Conservation (phyloP, 495 filamentous ascomycete genomes). For the Lasiosphaeria hispida region DNA sequence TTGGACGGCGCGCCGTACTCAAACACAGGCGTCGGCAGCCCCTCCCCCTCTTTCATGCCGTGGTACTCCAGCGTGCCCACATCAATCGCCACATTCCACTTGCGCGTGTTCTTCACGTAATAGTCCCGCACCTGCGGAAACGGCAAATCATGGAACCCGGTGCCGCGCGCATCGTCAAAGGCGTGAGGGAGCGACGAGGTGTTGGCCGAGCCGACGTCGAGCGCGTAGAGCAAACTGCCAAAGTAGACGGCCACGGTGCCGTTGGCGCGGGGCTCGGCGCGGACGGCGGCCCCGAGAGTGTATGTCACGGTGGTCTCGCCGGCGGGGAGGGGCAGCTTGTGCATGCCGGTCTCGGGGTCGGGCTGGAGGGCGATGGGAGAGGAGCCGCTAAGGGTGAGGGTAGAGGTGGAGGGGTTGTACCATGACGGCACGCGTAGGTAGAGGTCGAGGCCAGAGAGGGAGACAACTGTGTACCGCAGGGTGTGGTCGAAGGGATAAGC, state of each 20-base stretch:
- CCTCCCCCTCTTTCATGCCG: conserved; percentile 6
- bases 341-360: conserved; percentile 30
- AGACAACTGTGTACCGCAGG: conserved; percentile 47
- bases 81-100: conserved; percentile 54
- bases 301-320: conserved; percentile 29
- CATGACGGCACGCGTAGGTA: conserved; percentile 51
- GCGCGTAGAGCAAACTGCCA: conserved; percentile 55
- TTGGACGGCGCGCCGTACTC: conserved; percentile 47
- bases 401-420: conserved; percentile 28
- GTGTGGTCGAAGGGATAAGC: conserved; percentile 53
- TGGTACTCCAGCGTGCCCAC: conserved; percentile 27
- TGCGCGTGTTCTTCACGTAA: conserved; percentile 33
- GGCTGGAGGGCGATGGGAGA: conserved; percentile 8
- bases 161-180: conserved; percentile 11
- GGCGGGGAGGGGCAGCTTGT: conserved; percentile 29
- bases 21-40: conserved; percentile 48
- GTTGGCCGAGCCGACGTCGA: conserved; percentile 38
- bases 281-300: conserved; percentile 26
- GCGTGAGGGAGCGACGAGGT: conserved; percentile 18
- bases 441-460: conserved; percentile 42
- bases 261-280: conserved; percentile 45
- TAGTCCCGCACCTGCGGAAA: conserved; percentile 37
- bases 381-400: conserved; percentile 27
- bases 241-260: conserved; percentile 53
- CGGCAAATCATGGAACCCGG: conserved; percentile 14